Percentiles rank a stretch among this genome's conserved stretches.
Conservation (phyloP, 768 basidiomycete genomes). For the Porpolomopsis calyptriformis region DNA sequence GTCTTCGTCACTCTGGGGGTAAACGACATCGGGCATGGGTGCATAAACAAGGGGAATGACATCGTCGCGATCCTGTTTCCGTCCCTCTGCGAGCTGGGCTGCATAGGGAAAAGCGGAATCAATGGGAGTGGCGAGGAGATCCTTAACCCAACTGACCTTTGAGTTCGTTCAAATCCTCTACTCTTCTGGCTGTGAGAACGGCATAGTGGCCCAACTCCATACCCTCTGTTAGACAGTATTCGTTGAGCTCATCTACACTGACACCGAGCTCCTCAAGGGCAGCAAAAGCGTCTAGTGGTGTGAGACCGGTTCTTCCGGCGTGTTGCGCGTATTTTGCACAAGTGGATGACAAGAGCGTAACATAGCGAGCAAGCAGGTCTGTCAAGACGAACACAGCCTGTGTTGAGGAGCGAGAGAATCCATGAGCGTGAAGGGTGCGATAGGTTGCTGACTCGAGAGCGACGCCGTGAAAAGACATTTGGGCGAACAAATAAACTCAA, state of each 20-base stretch:
- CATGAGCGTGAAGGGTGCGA: slow-evolving; percentile 66
- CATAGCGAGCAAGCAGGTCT: slow-evolving; percentile 67
- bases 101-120: slow-evolving; percentile 20
- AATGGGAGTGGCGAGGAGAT: slow-evolving; percentile 10
- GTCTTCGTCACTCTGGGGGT: slow-evolving; percentile 22
- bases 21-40: slow-evolving; percentile 23
- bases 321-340: slow-evolving; percentile 68
- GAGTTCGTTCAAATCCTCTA: slow-evolving; percentile 66
- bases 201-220: slow-evolving; percentile 61
- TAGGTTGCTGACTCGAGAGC: slow-evolving; percentile 58
- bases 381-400: slow-evolving; percentile 63
- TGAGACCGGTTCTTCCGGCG: slow-evolving; percentile 52
- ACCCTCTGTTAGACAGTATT: slow-evolving; percentile 58
- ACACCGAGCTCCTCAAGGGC: slow-evolving; percentile 73
- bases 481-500: background rate
- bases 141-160: slow-evolving; percentile 41
- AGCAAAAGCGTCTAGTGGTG: slow-evolving; percentile 46
- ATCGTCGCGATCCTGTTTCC: slow-evolving; percentile 46
- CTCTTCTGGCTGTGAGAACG: slow-evolving; percentile 47
- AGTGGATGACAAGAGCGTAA: slow-evolving; percentile 52
- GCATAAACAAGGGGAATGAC: slow-evolving; percentile 42
- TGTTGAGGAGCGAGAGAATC: slow-evolving; percentile 65
- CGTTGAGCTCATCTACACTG: slow-evolving; percentile 54
- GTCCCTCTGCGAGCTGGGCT: slow-evolving; percentile 54
- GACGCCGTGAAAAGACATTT: slow-evolving; percentile 2